Conservation (phyloP, 129 eudicot species). For the Lactuca saligna region DNA sequence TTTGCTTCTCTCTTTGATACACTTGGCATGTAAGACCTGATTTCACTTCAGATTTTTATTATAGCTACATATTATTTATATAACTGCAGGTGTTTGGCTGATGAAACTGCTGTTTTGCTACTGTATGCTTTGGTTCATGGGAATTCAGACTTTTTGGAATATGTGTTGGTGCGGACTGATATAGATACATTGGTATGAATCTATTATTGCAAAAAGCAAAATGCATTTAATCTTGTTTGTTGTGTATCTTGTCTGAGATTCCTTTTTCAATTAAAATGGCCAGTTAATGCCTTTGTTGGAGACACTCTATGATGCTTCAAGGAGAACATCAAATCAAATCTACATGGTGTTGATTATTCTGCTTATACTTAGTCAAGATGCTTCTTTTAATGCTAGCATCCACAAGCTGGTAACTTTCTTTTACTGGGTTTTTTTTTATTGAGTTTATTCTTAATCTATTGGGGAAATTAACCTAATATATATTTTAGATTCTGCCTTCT, state of each 20-base stretch:
- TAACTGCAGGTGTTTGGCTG: slow-evolving; percentile 81
- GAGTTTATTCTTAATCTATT: slow-evolving; percentile 14
- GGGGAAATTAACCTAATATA: slow-evolving; percentile 18
- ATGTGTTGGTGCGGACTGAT: slow-evolving; percentile 94
- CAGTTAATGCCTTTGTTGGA: slow-evolving; percentile 98
- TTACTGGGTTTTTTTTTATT: background rate
- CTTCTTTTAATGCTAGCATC: slow-evolving; percentile 87
- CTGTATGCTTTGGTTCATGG: slow-evolving; percentile 90
- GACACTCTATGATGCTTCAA: slow-evolving; percentile 82
- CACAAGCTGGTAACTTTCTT: slow-evolving; percentile 72
- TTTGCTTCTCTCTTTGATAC: slow-evolving; percentile 94
- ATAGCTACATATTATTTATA: slow-evolving; percentile 10
- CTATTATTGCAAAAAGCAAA: slow-evolving; percentile 11
- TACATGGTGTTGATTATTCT: slow-evolving; percentile 92
- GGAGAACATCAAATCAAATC: slow-evolving; percentile 87
- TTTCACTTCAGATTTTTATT: slow-evolving; percentile 9
- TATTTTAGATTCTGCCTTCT: slow-evolving; percentile 71
- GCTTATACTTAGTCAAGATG: slow-evolving; percentile 97
- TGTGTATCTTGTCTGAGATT: slow-evolving; percentile 24
- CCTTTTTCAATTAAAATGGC: slow-evolving; percentile 17
- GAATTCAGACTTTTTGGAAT: slow-evolving; percentile 86
- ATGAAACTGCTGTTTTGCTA: slow-evolving; percentile 81
- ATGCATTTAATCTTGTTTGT: background rate
- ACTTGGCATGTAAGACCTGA: slow-evolving; percentile 77
- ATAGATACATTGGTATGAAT: slow-evolving; percentile 88